Evolutionary conservation across 192 early-diverging fungal genomes (phyloP).

Genomic region (Linderina pennispora): DNA sequence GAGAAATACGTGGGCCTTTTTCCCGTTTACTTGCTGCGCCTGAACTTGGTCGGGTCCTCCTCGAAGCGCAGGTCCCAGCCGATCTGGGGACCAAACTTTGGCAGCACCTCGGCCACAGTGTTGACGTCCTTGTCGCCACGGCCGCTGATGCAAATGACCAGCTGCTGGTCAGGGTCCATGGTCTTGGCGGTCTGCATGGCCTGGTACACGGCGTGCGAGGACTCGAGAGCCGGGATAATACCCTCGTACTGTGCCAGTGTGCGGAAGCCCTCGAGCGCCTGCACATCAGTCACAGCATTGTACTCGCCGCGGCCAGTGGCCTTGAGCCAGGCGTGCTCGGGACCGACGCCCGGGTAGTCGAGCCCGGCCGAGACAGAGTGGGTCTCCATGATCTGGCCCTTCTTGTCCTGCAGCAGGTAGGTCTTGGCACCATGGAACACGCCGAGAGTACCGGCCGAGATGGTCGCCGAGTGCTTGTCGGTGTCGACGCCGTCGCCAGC

Average conservation of each 20-base stretch:
- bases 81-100: conserved; percentile 85
- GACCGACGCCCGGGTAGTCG: conserved; percentile 97
- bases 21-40: too few relatives aligned
- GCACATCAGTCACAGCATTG: conserved; percentile 67
- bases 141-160: conserved; percentile 87
- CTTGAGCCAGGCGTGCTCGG: conserved; percentile 92
- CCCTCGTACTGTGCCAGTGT: conserved; percentile 67
- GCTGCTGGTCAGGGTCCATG: conserved; percentile 67
- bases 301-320: conserved; percentile 82
- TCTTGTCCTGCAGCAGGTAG: conserved; percentile 87
- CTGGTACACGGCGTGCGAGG: conserved; percentile 85
- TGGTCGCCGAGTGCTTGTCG: conserved; percentile 83
- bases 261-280: conserved; percentile 83
- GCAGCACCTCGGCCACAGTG: conserved; percentile 85
- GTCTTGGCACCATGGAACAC: conserved; percentile 97
- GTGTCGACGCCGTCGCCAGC: conserved; percentile 90
- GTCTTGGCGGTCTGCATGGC: conserved; percentile 72
- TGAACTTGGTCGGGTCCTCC: conserved; percentile 29
- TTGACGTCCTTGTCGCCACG: conserved; percentile 98
- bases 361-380: conserved; percentile 94
- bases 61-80: conserved; percentile 79
- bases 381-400: conserved; percentile 96
- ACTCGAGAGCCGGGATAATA: conserved; percentile 95
- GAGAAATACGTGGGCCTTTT: too few relatives aligned
- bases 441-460: conserved; percentile 77